Conservation (phyloP, 2,329 filamentous ascomycete species). For the Polytolypa hystricis region DNA sequence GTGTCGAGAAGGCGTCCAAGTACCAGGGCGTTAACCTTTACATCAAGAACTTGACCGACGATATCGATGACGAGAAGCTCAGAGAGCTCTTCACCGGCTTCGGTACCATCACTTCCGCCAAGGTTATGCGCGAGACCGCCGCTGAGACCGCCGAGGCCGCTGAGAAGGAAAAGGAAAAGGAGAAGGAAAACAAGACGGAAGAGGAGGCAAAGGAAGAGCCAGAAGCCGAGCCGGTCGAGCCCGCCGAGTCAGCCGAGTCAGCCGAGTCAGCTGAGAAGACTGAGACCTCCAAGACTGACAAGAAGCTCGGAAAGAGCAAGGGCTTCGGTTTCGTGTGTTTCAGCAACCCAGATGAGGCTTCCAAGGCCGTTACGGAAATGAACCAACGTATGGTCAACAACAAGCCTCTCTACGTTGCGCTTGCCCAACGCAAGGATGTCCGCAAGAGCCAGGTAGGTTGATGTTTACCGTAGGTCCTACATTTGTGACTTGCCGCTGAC, state of each 20-base stretch:
- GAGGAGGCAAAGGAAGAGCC: conserved; percentile 32
- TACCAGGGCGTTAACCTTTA: conserved; percentile 99
- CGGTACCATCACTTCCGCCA: conserved; percentile 93
- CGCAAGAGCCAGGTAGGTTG: conserved; percentile 69
- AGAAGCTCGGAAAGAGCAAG: conserved; percentile 88
- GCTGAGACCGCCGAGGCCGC: conserved; percentile 37
- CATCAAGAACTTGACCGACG: conserved; percentile 97
- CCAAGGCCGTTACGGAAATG: conserved; percentile 98
- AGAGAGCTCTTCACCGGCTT: conserved; percentile 85
- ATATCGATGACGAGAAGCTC: conserved; percentile 95
- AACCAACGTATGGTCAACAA: conserved; percentile 97
- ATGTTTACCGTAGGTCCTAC: background rate
- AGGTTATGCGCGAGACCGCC: conserved; percentile 88
- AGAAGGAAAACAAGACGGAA: conserved; percentile 27
- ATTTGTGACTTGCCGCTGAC: background rate
- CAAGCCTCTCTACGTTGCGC: conserved; percentile 95
- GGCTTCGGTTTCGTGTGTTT: conserved; percentile 99
- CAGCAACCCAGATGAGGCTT: conserved; percentile 97
- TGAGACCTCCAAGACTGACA: conserved; percentile 45
- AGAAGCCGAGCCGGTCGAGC: conserved; percentile 28
- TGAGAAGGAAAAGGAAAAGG: conserved; percentile 39
- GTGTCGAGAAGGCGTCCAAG: conserved; percentile 96
- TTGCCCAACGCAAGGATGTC: conserved; percentile 98
- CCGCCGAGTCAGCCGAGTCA: conserved; percentile 41
- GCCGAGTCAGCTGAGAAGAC: conserved; percentile 44